A percentile compares a stretch with the other conserved stretches of the same genome.
Conservation (phyloP, 2,329 filamentous ascomycete species). For the Leptographium radiaticola region DNA sequence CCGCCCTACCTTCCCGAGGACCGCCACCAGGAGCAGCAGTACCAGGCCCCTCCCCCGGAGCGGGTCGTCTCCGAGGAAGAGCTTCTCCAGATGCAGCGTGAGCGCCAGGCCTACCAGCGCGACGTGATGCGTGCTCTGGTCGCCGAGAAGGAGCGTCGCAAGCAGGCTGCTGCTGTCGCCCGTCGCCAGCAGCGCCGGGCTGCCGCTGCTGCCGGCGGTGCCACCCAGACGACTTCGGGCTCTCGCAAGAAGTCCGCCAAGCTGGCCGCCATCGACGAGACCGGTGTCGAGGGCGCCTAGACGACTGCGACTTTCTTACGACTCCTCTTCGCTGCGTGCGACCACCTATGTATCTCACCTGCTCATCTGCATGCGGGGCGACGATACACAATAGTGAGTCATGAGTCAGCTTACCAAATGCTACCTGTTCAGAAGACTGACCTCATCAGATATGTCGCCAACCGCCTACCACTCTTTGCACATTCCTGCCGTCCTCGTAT, state of each 20-base stretch:
- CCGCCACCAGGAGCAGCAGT: constrained; percentile 10
- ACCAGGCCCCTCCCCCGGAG: constrained; percentile 14
- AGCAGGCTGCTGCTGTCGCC: constrained; percentile 20
- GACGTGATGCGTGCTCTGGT: constrained; percentile 37
- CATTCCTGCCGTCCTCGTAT: no score
- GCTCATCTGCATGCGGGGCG: no score
- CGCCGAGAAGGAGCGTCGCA: constrained; percentile 41
- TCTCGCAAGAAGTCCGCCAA: constrained; percentile 34
- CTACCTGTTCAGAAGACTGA: no score
- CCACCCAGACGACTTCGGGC: neutral
- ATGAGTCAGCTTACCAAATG: no score
- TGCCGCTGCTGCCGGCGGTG: neutral
- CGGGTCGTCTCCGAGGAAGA: constrained; percentile 31
- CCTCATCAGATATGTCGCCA: no score
- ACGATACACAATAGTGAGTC: no score
- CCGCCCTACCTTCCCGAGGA: constrained; percentile 6
- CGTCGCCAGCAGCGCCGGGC: constrained; percentile 19
- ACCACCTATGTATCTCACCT: no score
- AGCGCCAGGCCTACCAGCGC: constrained; percentile 36
- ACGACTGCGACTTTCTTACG: no score
- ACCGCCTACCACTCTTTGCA: no score
- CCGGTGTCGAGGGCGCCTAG: neutral
- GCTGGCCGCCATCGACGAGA: constrained; percentile 42
- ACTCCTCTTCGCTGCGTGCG: no score
- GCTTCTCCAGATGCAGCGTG: constrained; percentile 35